These are phyloP conservation scores for Cardiospermum halicacabum DNA, from an alignment of 345 rosid genomes.

Conservation along the genomic window DNA sequence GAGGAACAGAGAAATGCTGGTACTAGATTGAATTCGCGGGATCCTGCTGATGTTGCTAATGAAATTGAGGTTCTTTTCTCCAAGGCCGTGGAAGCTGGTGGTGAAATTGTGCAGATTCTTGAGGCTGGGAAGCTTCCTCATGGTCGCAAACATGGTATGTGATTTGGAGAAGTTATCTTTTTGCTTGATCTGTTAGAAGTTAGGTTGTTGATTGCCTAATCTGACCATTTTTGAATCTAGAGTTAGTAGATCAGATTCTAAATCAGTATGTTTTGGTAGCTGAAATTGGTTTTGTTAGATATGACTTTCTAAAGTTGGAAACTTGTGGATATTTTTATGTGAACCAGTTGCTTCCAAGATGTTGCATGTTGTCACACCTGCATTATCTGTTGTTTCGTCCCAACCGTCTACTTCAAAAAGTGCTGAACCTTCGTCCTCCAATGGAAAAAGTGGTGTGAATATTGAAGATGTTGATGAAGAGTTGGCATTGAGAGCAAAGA, in stretches of 20 bases:
- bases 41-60: conserved; percentile 48
- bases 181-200: conserved; percentile 16
- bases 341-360: conserved; percentile 49
- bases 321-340: conserved; percentile 20
- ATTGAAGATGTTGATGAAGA: conserved; percentile 63
- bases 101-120: conserved; percentile 76
- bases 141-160: conserved; percentile 71
- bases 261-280: neutral
- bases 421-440: conserved; percentile 38
- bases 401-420: conserved; percentile 55
- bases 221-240: neutral
- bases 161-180: neutral
- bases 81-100: conserved; percentile 79
- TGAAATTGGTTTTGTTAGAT: conserved; percentile 15
- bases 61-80: conserved; percentile 70
- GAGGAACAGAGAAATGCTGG: conserved; percentile 38
- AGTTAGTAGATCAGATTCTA: neutral
- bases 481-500: conserved; percentile 53
- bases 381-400: conserved; percentile 45
- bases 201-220: neutral
- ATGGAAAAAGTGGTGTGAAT: conserved; percentile 31
- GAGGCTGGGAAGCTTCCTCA: conserved; percentile 83
- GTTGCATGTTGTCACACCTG: conserved; percentile 56
- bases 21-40: conserved; percentile 38
- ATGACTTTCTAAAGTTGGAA: conserved; percentile 6